These are phyloP conservation scores for Aspergillus indologenus DNA, from an alignment of 495 filamentous ascomycete genomes.

Conservation along the genomic window DNA sequence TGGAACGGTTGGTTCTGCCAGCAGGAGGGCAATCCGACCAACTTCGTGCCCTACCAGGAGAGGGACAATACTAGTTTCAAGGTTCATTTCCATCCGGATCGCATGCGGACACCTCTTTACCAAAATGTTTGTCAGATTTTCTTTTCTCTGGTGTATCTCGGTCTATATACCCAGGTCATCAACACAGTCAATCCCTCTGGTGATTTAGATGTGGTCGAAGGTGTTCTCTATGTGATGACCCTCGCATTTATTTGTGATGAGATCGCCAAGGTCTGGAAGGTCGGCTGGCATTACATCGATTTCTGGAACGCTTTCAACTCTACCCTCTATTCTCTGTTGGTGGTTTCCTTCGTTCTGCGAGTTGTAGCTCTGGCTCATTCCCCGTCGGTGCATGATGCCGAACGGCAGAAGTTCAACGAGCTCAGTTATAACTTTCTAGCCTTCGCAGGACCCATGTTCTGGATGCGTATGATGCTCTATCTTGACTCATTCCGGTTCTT, in stretches of 20 bases:
- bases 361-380: slow-evolving; percentile 71
- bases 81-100: slow-evolving; percentile 84
- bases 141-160: slow-evolving; percentile 78
- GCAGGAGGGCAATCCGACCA: slow-evolving; percentile 80
- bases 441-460: slow-evolving; percentile 94
- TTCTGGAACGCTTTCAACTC: slow-evolving; percentile 97
- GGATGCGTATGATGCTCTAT: slow-evolving; percentile 88
- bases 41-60: slow-evolving; percentile 78
- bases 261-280: slow-evolving; percentile 82
- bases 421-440: slow-evolving; percentile 90
- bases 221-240: slow-evolving; percentile 84
- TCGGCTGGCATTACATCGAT: slow-evolving; percentile 79
- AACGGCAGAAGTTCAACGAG: slow-evolving; percentile 66
- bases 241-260: slow-evolving; percentile 92
- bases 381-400: slow-evolving; percentile 40
- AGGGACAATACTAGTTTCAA: slow-evolving; percentile 71
- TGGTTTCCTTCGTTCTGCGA: slow-evolving; percentile 70
- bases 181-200: slow-evolving; percentile 81
- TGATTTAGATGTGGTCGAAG: slow-evolving; percentile 82
- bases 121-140: slow-evolving; percentile 87
- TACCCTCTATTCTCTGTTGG: slow-evolving; percentile 73
- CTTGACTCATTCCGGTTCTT: slow-evolving; percentile 95
- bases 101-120: slow-evolving; percentile 87
- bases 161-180: slow-evolving; percentile 83
- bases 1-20: slow-evolving; percentile 97